A percentile compares a stretch with the other conserved stretches of the same genome.
Conservation (phyloP, 371 early-diverging fungal species). For the Chytridium lagenaria region DNA sequence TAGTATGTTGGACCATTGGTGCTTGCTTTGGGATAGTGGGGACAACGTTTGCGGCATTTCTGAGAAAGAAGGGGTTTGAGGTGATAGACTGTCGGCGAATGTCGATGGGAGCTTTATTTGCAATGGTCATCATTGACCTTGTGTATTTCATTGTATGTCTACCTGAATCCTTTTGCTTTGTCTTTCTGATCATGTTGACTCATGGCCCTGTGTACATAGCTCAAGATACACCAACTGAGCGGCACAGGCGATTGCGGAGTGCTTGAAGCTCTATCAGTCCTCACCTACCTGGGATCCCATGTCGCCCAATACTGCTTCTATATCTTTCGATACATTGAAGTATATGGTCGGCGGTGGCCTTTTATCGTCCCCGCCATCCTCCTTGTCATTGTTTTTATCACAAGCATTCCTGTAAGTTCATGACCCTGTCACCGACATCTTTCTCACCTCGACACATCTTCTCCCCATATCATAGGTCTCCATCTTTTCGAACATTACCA, state of each 20-base stretch:
- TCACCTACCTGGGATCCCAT: slow-evolving; percentile 3
- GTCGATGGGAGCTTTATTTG: too few species aligned
- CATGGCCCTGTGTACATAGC: too few species aligned
- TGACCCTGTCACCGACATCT: not conserved
- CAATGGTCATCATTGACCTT: too few species aligned
- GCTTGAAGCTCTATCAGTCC: not conserved
- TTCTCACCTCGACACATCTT: too few species aligned
- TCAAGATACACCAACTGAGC: not conserved
- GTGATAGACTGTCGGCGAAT: too few species aligned
- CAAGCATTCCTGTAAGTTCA: not conserved
- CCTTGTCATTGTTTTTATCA: not conserved
- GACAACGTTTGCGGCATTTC: too few species aligned
- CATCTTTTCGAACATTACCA: not conserved
- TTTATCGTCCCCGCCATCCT: slow-evolving; percentile 1
- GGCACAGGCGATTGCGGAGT: not conserved
- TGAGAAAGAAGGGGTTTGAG: too few species aligned
- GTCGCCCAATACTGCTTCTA: not conserved
- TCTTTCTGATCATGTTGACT: too few species aligned
- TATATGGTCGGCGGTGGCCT: not conserved
- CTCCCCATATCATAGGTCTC: not conserved
- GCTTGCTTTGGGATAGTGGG: too few species aligned
- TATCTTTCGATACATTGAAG: slow-evolving; percentile 4
- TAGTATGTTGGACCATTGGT: too few species aligned
- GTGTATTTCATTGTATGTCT: too few species aligned
- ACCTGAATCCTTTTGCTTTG: too few species aligned